A percentile compares a stretch with the other conserved stretches of the same genome.
These are phyloP conservation scores for Tetrahymena borealis DNA, from an alignment of 73 alveolate genomes.

Conservation along the genomic window DNA sequence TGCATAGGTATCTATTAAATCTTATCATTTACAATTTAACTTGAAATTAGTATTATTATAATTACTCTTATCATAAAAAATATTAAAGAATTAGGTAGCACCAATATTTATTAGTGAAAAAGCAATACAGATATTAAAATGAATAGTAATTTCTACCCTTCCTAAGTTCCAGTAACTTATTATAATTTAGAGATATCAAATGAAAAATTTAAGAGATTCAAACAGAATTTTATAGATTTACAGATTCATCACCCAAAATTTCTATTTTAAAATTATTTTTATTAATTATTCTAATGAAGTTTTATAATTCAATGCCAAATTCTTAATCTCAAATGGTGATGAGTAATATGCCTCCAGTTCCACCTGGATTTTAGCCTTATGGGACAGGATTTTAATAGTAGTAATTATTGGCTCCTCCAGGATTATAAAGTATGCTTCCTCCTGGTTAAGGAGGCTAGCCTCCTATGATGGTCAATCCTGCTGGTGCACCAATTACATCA, in stretches of 20 bases:
- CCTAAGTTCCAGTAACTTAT: not conserved
- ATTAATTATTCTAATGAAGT: not conserved
- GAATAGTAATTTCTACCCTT: not conserved
- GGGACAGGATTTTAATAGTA: not conserved
- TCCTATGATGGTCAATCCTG: not conserved
- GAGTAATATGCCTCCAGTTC: not conserved
- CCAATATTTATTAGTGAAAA: no score
- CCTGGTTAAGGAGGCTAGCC: not conserved
- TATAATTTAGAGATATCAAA: not conserved
- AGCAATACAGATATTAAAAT: not conserved
- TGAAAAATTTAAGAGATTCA: no score
- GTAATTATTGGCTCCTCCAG: not conserved
- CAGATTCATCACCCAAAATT: not conserved
- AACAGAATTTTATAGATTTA: not conserved
- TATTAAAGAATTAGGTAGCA: no score
- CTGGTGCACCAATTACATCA: not conserved
- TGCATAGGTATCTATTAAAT: not conserved
- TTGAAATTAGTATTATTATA: no score
- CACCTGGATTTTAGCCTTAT: not conserved
- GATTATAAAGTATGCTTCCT: not conserved
- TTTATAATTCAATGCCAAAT: not conserved
- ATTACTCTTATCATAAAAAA: no score
- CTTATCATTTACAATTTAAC: no score
- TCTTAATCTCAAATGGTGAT: not conserved
- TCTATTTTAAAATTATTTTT: not conserved